These are phyloP conservation scores for Aschersonia sp. DNA, from an alignment of 2,329 filamentous ascomycete genomes.

Conservation along the genomic window DNA sequence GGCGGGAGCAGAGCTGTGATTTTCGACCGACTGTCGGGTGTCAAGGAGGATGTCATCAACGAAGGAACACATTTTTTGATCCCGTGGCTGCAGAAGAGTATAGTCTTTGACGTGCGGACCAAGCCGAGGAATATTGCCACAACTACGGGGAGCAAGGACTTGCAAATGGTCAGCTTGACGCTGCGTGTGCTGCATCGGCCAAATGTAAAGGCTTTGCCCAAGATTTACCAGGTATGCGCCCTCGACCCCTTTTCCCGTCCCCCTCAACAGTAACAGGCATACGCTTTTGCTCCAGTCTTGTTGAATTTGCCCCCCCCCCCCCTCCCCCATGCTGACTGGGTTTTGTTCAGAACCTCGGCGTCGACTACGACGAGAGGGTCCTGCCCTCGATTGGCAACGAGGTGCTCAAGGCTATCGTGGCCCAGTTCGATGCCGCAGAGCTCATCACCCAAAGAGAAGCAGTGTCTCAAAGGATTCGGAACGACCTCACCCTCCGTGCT, in stretches of 20 bases:
- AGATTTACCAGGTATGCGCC: conserved; percentile 84
- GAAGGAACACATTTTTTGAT: conserved; percentile 96
- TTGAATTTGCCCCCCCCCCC: too few species aligned
- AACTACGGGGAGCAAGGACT: conserved; percentile 93
- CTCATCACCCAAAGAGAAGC: conserved; percentile 98
- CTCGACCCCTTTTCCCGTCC: not conserved
- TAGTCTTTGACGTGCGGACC: conserved; percentile 94
- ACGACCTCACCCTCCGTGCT: conserved; percentile 82
- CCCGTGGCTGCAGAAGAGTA: conserved; percentile 87
- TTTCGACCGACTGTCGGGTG: conserved; percentile 85
- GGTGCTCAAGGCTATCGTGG: conserved; percentile 96
- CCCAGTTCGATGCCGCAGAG: conserved; percentile 96
- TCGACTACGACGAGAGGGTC: conserved; percentile 96
- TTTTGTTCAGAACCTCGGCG: conserved; percentile 65
- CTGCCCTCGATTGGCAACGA: conserved; percentile 98
- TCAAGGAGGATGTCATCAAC: conserved; percentile 83
- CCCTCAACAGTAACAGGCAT: too few species aligned
- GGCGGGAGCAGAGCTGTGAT: conserved; percentile 92
- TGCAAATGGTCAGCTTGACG: conserved; percentile 99
- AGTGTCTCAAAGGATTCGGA: conserved; percentile 85
- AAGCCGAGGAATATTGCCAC: conserved; percentile 96
- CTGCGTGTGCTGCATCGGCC: conserved; percentile 89
- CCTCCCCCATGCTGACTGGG: not conserved
- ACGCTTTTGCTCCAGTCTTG: too few species aligned
- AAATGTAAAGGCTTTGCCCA: conserved; percentile 81